Evolutionary conservation across 108 stramenopile species (phyloP).

Genomic region (Pseudonitzschia multiseries): DNA sequence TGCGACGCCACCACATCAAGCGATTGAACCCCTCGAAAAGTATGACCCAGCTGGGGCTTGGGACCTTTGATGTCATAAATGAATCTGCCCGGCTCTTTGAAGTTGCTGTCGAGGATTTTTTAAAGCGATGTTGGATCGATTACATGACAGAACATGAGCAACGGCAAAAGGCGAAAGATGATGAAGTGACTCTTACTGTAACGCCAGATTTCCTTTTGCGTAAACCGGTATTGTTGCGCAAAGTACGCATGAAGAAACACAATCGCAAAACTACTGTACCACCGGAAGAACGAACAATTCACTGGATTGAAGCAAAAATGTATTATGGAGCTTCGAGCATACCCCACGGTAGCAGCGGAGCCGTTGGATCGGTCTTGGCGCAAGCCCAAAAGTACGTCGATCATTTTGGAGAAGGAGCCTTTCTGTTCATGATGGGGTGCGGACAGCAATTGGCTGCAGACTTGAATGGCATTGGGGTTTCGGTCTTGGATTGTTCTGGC

Average conservation of each 20-base stretch:
- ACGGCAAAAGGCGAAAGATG: slow-evolving; percentile 17
- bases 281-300: slow-evolving; percentile 30
- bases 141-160: slow-evolving; percentile 68
- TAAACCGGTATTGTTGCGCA: slow-evolving; percentile 29
- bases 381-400: slow-evolving; percentile 51
- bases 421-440: slow-evolving; percentile 73
- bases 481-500: slow-evolving; percentile 55
- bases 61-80: slow-evolving; percentile 38
- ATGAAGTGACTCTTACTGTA: background rate
- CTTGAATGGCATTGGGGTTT: slow-evolving; percentile 49
- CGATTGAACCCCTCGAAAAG: slow-evolving; percentile 42
- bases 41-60: slow-evolving; percentile 49
- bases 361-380: slow-evolving; percentile 56
- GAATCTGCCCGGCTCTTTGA: slow-evolving; percentile 61
- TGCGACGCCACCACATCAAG: slow-evolving; percentile 71
- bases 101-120: slow-evolving; percentile 41
- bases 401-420: slow-evolving; percentile 58
- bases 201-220: slow-evolving; percentile 72
- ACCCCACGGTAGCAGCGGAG: slow-evolving; percentile 48
- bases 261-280: background rate
- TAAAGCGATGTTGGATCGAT: slow-evolving; percentile 33
- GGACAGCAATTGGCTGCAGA: slow-evolving; percentile 52
- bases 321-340: slow-evolving; percentile 80
- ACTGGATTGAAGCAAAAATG: slow-evolving; percentile 84
- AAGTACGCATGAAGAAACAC: background rate